A percentile compares a stretch with the other conserved stretches of the same genome.
These are phyloP conservation scores for Microthlaspi erraticum DNA, from an alignment of 345 rosid species.

Conservation along the genomic window DNA sequence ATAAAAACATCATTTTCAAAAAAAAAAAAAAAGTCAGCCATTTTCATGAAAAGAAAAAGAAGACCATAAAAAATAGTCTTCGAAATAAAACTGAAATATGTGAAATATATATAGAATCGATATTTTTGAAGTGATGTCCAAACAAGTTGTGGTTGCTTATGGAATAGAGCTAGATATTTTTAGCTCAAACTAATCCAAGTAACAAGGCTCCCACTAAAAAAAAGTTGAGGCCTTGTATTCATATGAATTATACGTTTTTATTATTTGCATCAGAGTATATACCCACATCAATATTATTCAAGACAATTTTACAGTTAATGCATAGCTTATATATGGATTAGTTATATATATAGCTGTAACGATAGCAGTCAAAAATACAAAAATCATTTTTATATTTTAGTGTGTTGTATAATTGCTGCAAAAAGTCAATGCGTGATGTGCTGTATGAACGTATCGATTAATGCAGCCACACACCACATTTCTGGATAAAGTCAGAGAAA, in stretches of 20 bases:
- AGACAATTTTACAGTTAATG: constrained; percentile 8
- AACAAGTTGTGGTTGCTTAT: neutral
- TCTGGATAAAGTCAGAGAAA: no score
- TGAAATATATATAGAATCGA: neutral
- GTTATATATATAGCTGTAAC: constrained; percentile 2
- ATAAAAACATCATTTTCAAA: constrained; percentile 15
- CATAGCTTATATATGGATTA: neutral
- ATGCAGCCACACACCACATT: constrained; percentile 24
- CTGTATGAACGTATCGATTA: neutral
- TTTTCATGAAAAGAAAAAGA: neutral
- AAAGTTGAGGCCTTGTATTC: neutral
- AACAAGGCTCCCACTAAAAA: constrained; percentile 31
- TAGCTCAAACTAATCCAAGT: constrained; percentile 2
- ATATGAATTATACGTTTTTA: constrained; percentile 7
- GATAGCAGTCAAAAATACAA: neutral
- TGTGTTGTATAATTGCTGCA: neutral
- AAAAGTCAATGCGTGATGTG: constrained; percentile 14
- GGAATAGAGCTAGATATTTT: neutral
- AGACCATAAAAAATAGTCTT: neutral
- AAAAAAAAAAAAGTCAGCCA: constrained; percentile 24
- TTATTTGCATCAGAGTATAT: constrained; percentile 24
- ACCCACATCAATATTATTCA: constrained; percentile 8
- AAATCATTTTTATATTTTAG: neutral
- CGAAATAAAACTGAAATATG: neutral
- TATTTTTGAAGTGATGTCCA: neutral